Evolutionary conservation across 2,329 filamentous ascomycete species (phyloP).

Genomic region (Hymenoscyphus infarciens): DNA sequence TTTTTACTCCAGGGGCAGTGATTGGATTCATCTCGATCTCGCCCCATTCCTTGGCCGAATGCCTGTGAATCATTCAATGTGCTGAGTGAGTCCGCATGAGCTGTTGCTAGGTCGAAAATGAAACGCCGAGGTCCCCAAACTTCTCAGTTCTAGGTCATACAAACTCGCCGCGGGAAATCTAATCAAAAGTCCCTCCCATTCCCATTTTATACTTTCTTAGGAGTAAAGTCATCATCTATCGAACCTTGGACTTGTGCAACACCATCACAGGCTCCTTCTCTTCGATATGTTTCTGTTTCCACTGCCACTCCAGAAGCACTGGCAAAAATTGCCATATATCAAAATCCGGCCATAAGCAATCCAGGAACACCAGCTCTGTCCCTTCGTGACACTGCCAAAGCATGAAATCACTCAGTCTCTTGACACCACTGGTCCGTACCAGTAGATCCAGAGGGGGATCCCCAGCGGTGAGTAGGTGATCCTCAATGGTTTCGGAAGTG

Average conservation of each 20-base stretch:
- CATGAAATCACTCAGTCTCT: constrained; percentile 95
- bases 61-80: neutral
- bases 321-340: constrained; percentile 91
- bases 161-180: neutral
- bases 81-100: neutral
- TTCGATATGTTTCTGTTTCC: constrained; percentile 44
- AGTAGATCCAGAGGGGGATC: constrained; percentile 88
- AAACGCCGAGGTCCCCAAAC: constrained; percentile 11
- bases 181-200: neutral
- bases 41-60: too few relatives aligned
- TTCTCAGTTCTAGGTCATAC: neutral
- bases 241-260: constrained; percentile 21
- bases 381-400: constrained; percentile 95
- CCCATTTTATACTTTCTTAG: neutral
- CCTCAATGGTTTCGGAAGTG: constrained; percentile 73
- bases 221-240: constrained; percentile 13
- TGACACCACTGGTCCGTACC: constrained; percentile 87
- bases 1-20: too few relatives aligned
- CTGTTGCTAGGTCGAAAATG: constrained; percentile 3
- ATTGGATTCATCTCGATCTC: too few relatives aligned
- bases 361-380: constrained; percentile 87
- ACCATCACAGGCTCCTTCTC: constrained; percentile 26
- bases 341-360: constrained; percentile 94
- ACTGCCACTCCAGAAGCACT: constrained; percentile 87
- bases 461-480: constrained; percentile 82